A percentile compares a stretch with the other conserved stretches of the same genome.
Evolutionary conservation across 768 basidiomycete genomes (phyloP).

Genomic region (Leccinum variicolor): DNA sequence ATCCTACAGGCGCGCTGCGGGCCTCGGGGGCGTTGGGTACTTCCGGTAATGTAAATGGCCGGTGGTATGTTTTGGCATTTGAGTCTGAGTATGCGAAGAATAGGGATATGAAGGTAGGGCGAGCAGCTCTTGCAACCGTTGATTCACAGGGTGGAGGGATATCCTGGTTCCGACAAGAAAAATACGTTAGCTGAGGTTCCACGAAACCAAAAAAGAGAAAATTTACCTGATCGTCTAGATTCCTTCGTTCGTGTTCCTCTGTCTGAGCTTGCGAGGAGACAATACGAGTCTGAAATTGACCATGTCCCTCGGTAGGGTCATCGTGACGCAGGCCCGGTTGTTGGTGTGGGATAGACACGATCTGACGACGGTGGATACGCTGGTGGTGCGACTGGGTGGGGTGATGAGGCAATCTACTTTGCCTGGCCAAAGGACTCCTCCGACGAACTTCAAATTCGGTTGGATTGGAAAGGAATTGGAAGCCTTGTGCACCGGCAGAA

Average conservation of each 20-base stretch:
- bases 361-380: conserved; percentile 6
- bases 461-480: conserved; percentile 1
- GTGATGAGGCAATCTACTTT: background rate
- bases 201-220: background rate
- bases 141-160: conserved; percentile 5
- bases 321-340: background rate
- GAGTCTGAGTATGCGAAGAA: background rate
- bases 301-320: background rate
- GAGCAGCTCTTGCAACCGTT: conserved; percentile 26
- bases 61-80: background rate
- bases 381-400: background rate
- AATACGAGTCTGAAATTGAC: background rate
- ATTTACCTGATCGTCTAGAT: conserved; percentile 6
- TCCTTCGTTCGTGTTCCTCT: conserved; percentile 2
- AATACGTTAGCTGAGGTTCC: background rate
- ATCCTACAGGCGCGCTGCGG: background rate
- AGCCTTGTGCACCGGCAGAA: background rate
- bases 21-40: background rate
- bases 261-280: background rate
- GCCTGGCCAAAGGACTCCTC: background rate
- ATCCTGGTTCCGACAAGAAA: conserved; percentile 1
- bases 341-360: conserved; percentile 11
- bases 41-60: background rate
- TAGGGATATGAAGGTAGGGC: conserved; percentile 6
- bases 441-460: background rate